These are phyloP conservation scores for Penicillium paneum DNA, from an alignment of 2,329 filamentous ascomycete species.

Conservation along the genomic window DNA sequence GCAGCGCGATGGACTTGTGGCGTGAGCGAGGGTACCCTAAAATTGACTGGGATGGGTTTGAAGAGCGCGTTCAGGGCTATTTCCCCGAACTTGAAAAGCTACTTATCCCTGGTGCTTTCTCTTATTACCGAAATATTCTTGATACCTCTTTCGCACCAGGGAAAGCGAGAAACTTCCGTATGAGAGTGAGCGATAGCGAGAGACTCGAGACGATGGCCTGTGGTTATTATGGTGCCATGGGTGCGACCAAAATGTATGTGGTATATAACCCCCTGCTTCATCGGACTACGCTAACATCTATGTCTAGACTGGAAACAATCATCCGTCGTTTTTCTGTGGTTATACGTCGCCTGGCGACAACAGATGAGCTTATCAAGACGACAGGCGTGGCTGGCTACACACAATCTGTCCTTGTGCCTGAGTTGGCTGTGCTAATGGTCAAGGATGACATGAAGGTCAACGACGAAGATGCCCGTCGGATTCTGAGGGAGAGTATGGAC, in stretches of 20 bases:
- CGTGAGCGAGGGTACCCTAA: slow-evolving; percentile 60
- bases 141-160: slow-evolving; percentile 56
- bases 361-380: slow-evolving; percentile 64
- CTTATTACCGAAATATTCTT: slow-evolving; percentile 60
- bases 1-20: slow-evolving; percentile 53
- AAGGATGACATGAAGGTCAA: slow-evolving; percentile 57
- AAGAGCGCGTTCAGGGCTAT: slow-evolving; percentile 57
- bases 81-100: slow-evolving; percentile 56
- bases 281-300: neutral
- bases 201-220: slow-evolving; percentile 58
- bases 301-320: slow-evolving; percentile 53
- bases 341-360: slow-evolving; percentile 60
- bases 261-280: neutral
- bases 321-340: slow-evolving; percentile 58
- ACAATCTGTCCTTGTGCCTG: slow-evolving; percentile 73
- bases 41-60: slow-evolving; percentile 66
- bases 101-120: slow-evolving; percentile 51
- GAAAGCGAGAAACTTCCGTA: slow-evolving; percentile 58
- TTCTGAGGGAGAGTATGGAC: slow-evolving; percentile 64
- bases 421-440: slow-evolving; percentile 56
- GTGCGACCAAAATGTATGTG: slow-evolving; percentile 64
- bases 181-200: slow-evolving; percentile 44
- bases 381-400: slow-evolving; percentile 67
- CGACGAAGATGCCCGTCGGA: slow-evolving; percentile 48
- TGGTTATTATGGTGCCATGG: slow-evolving; percentile 80